Evolutionary conservation across 1,284 basidiomycete species (phyloP), one percentile per base, ranked within the genome.

Genomic region (Pseudozyma tsukubaensis): DNA sequence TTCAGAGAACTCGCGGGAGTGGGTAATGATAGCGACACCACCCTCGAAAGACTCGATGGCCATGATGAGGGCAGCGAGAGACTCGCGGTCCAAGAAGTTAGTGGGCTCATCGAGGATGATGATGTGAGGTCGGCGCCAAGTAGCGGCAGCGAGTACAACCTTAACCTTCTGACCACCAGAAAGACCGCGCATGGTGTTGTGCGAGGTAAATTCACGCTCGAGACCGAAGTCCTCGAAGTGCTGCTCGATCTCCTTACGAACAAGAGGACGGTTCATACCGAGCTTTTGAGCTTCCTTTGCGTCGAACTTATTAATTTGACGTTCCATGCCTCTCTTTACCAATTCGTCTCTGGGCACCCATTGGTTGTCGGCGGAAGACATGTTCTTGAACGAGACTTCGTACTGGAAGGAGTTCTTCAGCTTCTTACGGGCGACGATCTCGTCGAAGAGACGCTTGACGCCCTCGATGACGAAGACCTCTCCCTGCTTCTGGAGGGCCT

Each of bases 131-230:
- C 69, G 66, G 36, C 83, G 82, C 83, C 83, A 84, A 14, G 83
- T 84, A 59, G 83, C 83, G 50, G 83, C 83, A 50, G 62, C 83
- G 19, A 84, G 78, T 9, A 84, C 83, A 59, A 84, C 81, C 82
- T 84, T 84, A 77, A 84, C 83, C 81, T 84, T 84, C 65, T 84
- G 83, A 62, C 83, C 83, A 78, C 83, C 83, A 10, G 83, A 84
- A 45, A 84, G 80, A 81, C 83, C 83, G 50, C 80, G 79, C 83
- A 84, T 84, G 68, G 78, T 82, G 77, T 83, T 83, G 80, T 84
- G 83, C 72, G 83, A 84, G 55, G 80, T 82, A 72, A 84, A 84
- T 71, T 84, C 83, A 29, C 81, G 76, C 76, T 84, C 83, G 35
- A 84, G 81, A 69, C 83, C 83, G 24, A 84, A 82, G 73, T 83